phyloP scores from a whole-genome alignment of 768 basidiomycete genomes.

The Amanita subjunquillea region DNA sequence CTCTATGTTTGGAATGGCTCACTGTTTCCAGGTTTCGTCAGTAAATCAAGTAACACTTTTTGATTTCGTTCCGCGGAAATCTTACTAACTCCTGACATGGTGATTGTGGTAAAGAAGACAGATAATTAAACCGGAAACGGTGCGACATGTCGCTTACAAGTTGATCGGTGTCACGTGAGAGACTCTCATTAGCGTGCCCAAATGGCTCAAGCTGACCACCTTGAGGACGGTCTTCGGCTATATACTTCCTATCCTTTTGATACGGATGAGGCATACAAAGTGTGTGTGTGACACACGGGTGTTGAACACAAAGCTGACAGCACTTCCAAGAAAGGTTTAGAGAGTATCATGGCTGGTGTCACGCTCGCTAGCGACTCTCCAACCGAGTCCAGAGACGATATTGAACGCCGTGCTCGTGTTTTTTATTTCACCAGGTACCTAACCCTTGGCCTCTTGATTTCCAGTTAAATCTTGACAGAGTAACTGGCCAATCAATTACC shows the following conservation, averaged over 20 bases:
- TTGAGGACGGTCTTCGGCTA: slow-evolving; percentile 7
- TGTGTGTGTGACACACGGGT: slow-evolving; percentile 15
- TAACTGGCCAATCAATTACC: slow-evolving; percentile 30
- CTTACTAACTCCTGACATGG: slow-evolving; percentile 37
- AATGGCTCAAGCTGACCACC: neutral
- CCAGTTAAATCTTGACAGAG: slow-evolving; percentile 14
- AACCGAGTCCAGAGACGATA: slow-evolving; percentile 31
- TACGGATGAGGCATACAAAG: slow-evolving; percentile 51
- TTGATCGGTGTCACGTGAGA: neutral
- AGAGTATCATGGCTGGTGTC: slow-evolving; percentile 33
- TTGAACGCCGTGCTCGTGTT: slow-evolving; percentile 43
- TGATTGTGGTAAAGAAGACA: neutral
- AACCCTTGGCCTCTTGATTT: neutral
- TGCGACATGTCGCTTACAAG: neutral
- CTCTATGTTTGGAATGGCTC: slow-evolving; percentile 14
- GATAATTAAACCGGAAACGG: neutral
- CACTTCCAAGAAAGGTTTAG: slow-evolving; percentile 51
- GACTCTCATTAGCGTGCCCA: neutral
- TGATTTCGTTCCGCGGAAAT: slow-evolving; percentile 58
- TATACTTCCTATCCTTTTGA: slow-evolving; percentile 43
- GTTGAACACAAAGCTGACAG: slow-evolving; percentile 2
- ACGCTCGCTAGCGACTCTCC: slow-evolving; percentile 22
- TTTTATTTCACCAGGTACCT: slow-evolving; percentile 65
- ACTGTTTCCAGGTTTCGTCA: slow-evolving; percentile 74
- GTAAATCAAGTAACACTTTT: slow-evolving; percentile 57